Base-by-base conservation (phyloP, 441 rosid genomes). In the Populus hybrid region DNA sequence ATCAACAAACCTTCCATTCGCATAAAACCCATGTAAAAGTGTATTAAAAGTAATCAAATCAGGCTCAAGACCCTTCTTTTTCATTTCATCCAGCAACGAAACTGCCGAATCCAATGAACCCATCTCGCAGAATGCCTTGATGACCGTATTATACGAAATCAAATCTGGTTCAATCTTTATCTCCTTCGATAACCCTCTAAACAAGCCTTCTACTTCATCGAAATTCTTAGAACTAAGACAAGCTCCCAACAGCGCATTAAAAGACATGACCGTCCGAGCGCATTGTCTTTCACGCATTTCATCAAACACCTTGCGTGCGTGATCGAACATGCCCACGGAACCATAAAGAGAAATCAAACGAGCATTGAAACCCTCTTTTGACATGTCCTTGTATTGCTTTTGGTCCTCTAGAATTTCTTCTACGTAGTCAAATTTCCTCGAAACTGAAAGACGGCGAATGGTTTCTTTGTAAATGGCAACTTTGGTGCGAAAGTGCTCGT, bases 171-270 rank as follows among this genome's bases (percentile, higher is more conserved):
- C 78, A 26, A 91, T 80, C 14, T 78, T 80, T 79, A 90, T 73
- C 79, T 83, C 84, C 72, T 57, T 32, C 1, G 93, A 88, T 79
- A 93, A 75, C 76, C 84, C 87, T 64, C 73, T 85, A 70, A 89
- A 86, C 69, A 93, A 46, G 5, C 46, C 80, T 61, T 84, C 86
- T 26, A 87, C 67, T 85, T 81, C 75, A 71, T 86, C 88, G 4
- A 86, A 87, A 83, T 87, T 91, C 82, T 84, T 79, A 3, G 90
- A 81, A 77, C 82, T 80, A 53, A 86, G 83, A 50, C 85, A 90
- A 2, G 96, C 96, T 20, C 87, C 84, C 34, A 93, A 73, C 7
- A 93, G 84, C 0, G 97, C 88, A 71, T 92, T 93, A 76, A 89
- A 88, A 20, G 98, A 88, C 80, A 87, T 30, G 2, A 84, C 86